Evolutionary conservation across 257 asterid species (phyloP).

Genomic region (Solanum peruvianum): DNA sequence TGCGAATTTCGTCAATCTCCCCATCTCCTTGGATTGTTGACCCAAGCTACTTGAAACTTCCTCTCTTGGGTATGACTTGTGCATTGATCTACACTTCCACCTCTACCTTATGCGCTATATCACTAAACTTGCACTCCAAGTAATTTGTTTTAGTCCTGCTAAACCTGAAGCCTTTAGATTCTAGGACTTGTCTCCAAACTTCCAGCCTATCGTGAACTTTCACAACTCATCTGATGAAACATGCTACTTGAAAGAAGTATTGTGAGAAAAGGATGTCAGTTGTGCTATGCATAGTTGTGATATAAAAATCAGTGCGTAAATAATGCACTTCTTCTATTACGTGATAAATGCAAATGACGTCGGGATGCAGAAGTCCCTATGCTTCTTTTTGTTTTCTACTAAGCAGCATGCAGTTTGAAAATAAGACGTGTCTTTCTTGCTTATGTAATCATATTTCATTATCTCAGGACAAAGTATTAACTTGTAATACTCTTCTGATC

Average conservation of each 20-base stretch:
- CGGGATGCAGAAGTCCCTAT: not conserved
- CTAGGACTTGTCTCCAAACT: not conserved
- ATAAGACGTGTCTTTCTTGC: not conserved
- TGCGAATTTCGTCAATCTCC: not conserved
- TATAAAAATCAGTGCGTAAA: not conserved
- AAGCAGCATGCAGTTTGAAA: not conserved
- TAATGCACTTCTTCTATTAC: not conserved
- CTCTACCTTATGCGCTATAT: not conserved
- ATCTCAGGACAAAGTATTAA: not conserved
- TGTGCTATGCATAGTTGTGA: not conserved
- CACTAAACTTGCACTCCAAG: not conserved
- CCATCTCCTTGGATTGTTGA: not conserved
- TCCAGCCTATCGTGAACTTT: not conserved
- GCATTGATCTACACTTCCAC: not conserved
- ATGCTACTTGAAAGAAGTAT: not conserved
- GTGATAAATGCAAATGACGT: not conserved
- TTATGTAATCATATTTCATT: not conserved
- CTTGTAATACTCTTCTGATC: not conserved
- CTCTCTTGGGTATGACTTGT: not conserved
- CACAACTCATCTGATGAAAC: not conserved
- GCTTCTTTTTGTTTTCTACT: not conserved
- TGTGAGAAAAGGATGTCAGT: not conserved
- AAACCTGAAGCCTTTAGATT: not conserved
- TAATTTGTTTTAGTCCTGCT: not conserved
- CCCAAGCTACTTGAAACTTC: not conserved